A percentile compares a stretch with the other conserved stretches of the same genome.
Conservation (phyloP, 202 grass and related monocot genomes). For the Miscanthus sacchariflorus region DNA sequence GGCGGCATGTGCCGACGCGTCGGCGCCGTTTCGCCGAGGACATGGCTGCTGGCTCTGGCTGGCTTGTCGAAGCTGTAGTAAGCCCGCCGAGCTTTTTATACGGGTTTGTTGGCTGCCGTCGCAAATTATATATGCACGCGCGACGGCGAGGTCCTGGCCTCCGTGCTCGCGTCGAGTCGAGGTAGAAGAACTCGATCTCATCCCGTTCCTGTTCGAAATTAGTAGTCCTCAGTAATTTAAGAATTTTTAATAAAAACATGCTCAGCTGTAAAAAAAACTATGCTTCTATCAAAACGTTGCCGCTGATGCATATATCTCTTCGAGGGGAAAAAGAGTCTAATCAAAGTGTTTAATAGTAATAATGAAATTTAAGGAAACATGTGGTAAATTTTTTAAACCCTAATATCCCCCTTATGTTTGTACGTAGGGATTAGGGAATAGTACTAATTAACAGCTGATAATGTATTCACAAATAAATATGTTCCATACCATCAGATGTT, state of each 20-base stretch:
- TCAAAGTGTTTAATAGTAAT: too few relatives aligned
- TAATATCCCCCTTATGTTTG: neutral
- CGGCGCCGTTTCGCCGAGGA: neutral
- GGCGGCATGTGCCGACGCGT: neutral
- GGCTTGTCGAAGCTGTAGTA: neutral
- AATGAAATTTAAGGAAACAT: neutral
- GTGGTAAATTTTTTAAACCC: neutral
- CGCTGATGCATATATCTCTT: too few relatives aligned
- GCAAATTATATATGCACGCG: too few relatives aligned
- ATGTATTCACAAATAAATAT: neutral
- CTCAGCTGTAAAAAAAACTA: too few relatives aligned
- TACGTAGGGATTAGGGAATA: too few relatives aligned
- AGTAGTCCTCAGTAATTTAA: neutral
- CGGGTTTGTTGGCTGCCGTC: too few relatives aligned
- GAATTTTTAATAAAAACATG: neutral
- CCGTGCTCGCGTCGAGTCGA: neutral
- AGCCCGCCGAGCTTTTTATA: too few relatives aligned
- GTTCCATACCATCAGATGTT: neutral
- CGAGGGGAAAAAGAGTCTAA: too few relatives aligned
- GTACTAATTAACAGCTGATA: neutral
- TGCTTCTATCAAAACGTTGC: too few relatives aligned
- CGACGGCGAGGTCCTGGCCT: neutral
- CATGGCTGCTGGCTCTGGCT: neutral
- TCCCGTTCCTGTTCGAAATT: neutral
- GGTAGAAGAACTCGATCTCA: neutral